Evolutionary conservation across 2,329 filamentous ascomycete genomes (phyloP), one percentile per base, ranked within the genome.

Genomic region (Colletotrichum tropicicola): DNA sequence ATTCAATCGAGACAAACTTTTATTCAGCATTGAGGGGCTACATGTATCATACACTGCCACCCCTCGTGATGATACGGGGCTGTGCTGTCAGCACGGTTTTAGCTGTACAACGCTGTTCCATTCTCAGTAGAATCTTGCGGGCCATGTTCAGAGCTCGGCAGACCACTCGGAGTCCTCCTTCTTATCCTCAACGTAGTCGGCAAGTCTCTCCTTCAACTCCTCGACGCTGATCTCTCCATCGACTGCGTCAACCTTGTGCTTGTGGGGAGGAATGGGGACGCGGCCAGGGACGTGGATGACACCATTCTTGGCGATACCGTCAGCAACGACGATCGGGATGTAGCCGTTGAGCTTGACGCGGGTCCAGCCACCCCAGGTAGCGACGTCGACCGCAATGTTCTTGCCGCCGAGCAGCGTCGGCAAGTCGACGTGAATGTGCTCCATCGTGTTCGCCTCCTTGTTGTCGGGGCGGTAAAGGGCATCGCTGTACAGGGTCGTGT

Each of bases 401-500:
- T 88, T 87, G 57, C 87, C 89, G 23, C 87, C 80, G 3, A 97
- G 82, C 17, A 93, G 79, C 0, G 93, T 97, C 0, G 89, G 87
- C 2, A 97, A 81, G 70, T 95, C 91, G 68, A 91, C 80, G 73
- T 90, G 89, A 74, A 84, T 88, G 70, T 89, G 85, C 51, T 84
- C 82, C 60, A 80, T 77, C 21, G 78, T 74, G 3, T 71, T 71
- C 4, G 55, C 66, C 12, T 71, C 72, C 43, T 75, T 71, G 1
- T 72, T 70, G 1, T 75, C 74, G 3, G 71, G 71, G 10, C 84
- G 84, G 79, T 94, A 96, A 73, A 90, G 92, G 5, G 90, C 91
- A 73, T 97, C 94, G 6, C 91, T 92, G 82, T 97, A 98, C 0
- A 97, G 80, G 0, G 92, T 94, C 64, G 89, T 85, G 72, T 92